Conservation (phyloP, 192 early-diverging fungal species). For the Linnemannia elongata region DNA sequence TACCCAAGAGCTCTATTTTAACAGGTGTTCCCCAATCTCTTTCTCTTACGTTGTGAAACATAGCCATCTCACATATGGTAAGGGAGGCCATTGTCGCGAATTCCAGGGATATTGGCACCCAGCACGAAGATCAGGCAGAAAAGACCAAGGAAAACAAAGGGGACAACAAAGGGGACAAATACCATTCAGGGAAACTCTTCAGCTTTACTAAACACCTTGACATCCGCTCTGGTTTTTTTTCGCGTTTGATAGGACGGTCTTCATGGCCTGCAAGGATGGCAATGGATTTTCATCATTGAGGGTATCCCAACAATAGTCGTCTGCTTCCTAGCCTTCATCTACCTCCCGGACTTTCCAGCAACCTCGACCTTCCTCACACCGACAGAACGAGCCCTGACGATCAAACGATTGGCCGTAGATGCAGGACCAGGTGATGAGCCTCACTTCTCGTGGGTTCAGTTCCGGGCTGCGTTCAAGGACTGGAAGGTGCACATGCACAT, state of each 20-base stretch:
- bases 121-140: neutral
- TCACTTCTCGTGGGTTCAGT: constrained; percentile 61
- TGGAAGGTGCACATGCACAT: constrained; percentile 63
- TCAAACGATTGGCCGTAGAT: constrained; percentile 57
- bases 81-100: neutral
- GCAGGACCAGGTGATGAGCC: constrained; percentile 58
- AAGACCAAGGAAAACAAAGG: neutral
- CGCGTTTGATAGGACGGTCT: constrained; percentile 56
- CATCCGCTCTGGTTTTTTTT: constrained; percentile 24
- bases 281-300: constrained; percentile 76
- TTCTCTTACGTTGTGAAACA: neutral
- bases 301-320: constrained; percentile 63
- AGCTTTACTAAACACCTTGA: neutral
- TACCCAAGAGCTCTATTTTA: neutral
- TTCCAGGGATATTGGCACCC: neutral
- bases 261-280: constrained; percentile 63
- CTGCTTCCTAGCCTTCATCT: constrained; percentile 45
- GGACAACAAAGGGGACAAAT: neutral
- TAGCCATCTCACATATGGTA: constrained; percentile 6
- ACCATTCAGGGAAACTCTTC: neutral
- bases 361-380: constrained; percentile 58
- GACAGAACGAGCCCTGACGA: constrained; percentile 52
- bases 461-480: constrained; percentile 60
- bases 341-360: constrained; percentile 62
- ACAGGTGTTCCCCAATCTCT: neutral